Conservation (phyloP, 2,329 filamentous ascomycete genomes). For the Fusarium tjaetaba region DNA sequence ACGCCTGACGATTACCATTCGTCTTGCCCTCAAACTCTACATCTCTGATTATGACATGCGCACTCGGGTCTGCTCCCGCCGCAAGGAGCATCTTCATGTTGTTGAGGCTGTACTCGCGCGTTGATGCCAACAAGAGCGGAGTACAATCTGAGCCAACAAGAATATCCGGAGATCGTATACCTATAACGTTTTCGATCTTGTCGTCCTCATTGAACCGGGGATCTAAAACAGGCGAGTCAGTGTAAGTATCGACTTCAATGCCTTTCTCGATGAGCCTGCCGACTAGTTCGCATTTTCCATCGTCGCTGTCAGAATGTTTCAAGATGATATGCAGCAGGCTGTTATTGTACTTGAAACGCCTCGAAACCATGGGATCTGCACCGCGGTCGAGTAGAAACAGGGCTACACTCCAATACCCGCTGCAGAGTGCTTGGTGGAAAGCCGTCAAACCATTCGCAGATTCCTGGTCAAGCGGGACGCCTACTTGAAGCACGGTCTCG, state of each 20-base stretch:
- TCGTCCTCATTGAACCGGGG: not conserved
- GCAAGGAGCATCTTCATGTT: conserved; percentile 1
- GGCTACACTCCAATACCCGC: not conserved
- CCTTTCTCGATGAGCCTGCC: not conserved
- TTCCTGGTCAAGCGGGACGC: not conserved
- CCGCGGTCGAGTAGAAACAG: not conserved
- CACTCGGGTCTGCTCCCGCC: conserved; percentile 5
- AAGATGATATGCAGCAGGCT: conserved; percentile 16
- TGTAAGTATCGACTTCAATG: not conserved
- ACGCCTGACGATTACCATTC: not conserved
- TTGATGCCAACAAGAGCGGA: conserved; percentile 13
- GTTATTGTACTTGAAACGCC: not conserved
- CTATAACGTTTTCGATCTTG: not conserved
- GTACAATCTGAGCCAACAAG: conserved; percentile 4
- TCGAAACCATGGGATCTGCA: conserved; percentile 11
- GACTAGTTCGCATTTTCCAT: not conserved
- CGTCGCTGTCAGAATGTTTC: not conserved
- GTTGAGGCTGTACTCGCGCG: not conserved
- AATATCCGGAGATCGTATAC: not conserved
- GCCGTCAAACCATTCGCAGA: not conserved
- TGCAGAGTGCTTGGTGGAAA: not conserved
- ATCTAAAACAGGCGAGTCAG: not conserved
- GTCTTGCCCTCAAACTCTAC: not conserved
- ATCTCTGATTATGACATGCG: not conserved
- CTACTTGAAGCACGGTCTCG: not conserved